Conservation (phyloP, 192 early-diverging fungal species). For the Obelidium mucronatum region DNA sequence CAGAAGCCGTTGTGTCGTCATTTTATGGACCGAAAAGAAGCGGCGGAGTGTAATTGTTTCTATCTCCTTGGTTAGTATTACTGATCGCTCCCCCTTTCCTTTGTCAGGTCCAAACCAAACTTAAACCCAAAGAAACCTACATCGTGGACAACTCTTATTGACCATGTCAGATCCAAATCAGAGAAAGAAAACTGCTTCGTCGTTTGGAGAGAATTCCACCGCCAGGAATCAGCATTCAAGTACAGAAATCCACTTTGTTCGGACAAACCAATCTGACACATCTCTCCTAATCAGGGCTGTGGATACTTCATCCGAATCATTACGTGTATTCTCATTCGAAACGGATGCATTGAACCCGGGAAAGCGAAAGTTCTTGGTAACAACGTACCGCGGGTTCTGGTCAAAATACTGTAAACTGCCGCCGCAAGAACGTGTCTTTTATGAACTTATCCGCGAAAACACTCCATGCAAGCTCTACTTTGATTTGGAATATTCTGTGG, state of each 20-base stretch:
- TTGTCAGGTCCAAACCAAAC: no score
- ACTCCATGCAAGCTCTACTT: slow-evolving; percentile 44
- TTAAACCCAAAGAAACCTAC: no score
- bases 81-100: no score
- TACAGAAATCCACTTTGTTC: neutral
- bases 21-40: neutral
- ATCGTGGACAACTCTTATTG: no score
- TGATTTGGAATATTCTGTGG: slow-evolving; percentile 40
- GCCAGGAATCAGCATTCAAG: slow-evolving; percentile 21
- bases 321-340: slow-evolving; percentile 40
- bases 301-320: neutral
- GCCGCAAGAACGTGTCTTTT: slow-evolving; percentile 14
- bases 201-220: slow-evolving; percentile 1
- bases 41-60: neutral
- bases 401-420: slow-evolving; percentile 24
- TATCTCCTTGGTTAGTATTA: no score
- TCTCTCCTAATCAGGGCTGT: neutral
- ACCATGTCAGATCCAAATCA: no score
- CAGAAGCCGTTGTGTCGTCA: neutral
- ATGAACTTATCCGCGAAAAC: slow-evolving; percentile 40
- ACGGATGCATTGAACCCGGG: slow-evolving; percentile 26
- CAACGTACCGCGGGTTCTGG: slow-evolving; percentile 33
- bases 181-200: neutral
- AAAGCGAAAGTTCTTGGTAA: slow-evolving; percentile 38
- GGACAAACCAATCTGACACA: neutral